Conservation (phyloP, 1,139 yeast species). For the Diutina rugosa region DNA sequence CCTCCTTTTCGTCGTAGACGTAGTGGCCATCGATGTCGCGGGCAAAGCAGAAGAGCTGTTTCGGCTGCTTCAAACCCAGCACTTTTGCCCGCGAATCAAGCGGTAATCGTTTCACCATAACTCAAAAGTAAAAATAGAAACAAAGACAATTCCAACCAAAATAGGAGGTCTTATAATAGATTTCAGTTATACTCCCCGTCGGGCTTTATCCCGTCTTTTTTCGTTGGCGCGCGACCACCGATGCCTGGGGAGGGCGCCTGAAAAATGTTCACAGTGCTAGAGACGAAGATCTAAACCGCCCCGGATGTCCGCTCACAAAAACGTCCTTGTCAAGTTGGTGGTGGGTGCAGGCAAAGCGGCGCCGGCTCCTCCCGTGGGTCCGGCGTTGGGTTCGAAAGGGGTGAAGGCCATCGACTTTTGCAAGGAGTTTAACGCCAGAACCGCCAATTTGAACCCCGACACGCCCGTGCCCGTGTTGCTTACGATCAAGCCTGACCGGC, state of each 20-base stretch:
- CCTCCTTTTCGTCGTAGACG: conserved; percentile 33
- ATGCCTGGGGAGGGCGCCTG: no score
- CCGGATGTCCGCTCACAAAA: conserved; percentile 12
- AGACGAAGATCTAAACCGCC: background rate
- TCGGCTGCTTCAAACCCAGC: conserved; percentile 58
- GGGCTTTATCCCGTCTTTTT: no score
- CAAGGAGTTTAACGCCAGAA: conserved; percentile 95
- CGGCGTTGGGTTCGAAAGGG: conserved; percentile 97
- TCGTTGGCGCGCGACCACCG: no score
- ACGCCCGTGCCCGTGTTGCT: conserved; percentile 81
- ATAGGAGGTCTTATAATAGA: no score
- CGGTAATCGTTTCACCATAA: conserved; percentile 14
- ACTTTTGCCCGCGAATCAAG: conserved; percentile 35
- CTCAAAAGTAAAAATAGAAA: no score
- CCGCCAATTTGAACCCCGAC: conserved; percentile 77
- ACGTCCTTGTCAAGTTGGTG: conserved; percentile 67
- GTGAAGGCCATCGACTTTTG: conserved; percentile 97
- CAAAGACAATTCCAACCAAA: background rate
- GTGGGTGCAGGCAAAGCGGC: conserved; percentile 99
- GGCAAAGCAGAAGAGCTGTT: conserved; percentile 50
- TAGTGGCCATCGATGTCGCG: conserved; percentile 36
- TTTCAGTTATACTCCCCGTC: no score
- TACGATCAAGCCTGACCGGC: conserved; percentile 83
- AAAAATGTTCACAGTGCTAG: background rate
- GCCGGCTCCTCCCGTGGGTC: conserved; percentile 99